Evolutionary conservation across 2,329 filamentous ascomycete species (phyloP), one percentile per base, ranked within the genome.

Genomic region (Clonostachys byssicola): DNA sequence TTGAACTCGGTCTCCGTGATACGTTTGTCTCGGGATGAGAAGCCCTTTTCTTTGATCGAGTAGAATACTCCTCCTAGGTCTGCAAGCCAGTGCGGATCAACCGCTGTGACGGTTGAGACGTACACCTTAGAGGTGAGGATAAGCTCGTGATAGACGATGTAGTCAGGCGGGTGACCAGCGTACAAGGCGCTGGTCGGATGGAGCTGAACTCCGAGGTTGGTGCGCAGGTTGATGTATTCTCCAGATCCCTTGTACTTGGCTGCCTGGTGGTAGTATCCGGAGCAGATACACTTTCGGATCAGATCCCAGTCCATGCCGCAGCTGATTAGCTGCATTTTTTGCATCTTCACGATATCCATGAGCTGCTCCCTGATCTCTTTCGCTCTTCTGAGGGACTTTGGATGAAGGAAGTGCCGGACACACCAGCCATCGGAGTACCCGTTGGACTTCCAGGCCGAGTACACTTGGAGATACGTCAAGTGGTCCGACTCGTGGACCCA

Each of bases 401-500:
- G 81, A 63, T 99, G 94, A 34, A 99, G 70, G 62, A 99, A 99
- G 65, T 99, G 94, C 49, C 88, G 86, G 43, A 85, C 81, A 67
- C 92, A 97, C 94, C 94, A 99, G 30, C 83, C 83, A 63, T 99
- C 94, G 3, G 86, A 91, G 66, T 85, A 86, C 2, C 90, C 89
- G 62, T 99, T 96, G 44, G 87, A 78, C 66, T 88, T 90, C 94
- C 94, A 99, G 62, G 96, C 92, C 8, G 86, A 86, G 69, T 95
- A 99, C 1, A 99, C 94, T 60, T 97, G 92, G 4, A 99, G 81
- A 40, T 96, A 88, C 1, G 94, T 99, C 39, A 99, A 74, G 63
- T 99, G 94, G 64, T 99, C 94, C 2, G 91, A 96, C 67, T 99
- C 94, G 30, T 94, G 91, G 8, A 99, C 94, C 70, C 96, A 97